Evolutionary conservation across 306 rosid species (phyloP).

Genomic region (Vigna reflexopilosa): DNA sequence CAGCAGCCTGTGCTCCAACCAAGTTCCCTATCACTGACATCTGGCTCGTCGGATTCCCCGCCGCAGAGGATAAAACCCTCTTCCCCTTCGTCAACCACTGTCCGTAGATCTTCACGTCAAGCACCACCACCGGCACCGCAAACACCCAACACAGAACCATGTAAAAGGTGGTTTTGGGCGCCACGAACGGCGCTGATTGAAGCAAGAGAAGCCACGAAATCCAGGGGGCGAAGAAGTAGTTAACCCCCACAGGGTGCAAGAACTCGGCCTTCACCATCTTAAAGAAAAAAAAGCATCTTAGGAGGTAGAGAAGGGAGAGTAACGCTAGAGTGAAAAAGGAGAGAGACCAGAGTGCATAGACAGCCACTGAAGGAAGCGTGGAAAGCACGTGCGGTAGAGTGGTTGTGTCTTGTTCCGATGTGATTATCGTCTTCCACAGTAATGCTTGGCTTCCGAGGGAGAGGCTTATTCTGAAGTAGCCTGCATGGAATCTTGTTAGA

Average conservation of each 20-base stretch:
- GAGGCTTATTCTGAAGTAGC: conserved; percentile 72
- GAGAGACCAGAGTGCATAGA: conserved; percentile 53
- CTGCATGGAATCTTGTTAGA: conserved; percentile 63
- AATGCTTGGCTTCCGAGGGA: conserved; percentile 68
- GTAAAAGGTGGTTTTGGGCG: conserved; percentile 34
- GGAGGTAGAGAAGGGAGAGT: conserved; percentile 63
- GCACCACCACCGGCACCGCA: conserved; percentile 56
- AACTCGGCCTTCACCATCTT: conserved; percentile 65
- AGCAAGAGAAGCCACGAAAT: conserved; percentile 67
- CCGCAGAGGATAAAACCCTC: conserved; percentile 54
- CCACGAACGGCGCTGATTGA: conserved; percentile 56
- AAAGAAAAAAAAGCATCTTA: conserved; percentile 61
- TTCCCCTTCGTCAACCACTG: conserved; percentile 76
- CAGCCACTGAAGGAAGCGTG: conserved; percentile 46
- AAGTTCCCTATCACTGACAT: conserved; percentile 69
- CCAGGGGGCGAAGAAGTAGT: conserved; percentile 70
- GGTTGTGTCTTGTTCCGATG: conserved; percentile 34
- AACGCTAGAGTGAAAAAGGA: conserved; percentile 41
- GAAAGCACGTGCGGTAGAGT: conserved; percentile 14
- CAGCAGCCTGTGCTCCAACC: conserved; percentile 66
- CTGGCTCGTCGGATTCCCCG: conserved; percentile 73
- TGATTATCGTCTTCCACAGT: conserved; percentile 55
- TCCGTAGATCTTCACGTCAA: conserved; percentile 67
- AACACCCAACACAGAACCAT: conserved; percentile 59
- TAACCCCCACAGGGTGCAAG: conserved; percentile 65